Conservation (phyloP, 2,329 filamentous ascomycete genomes). For the Plenodomus lindquistii region DNA sequence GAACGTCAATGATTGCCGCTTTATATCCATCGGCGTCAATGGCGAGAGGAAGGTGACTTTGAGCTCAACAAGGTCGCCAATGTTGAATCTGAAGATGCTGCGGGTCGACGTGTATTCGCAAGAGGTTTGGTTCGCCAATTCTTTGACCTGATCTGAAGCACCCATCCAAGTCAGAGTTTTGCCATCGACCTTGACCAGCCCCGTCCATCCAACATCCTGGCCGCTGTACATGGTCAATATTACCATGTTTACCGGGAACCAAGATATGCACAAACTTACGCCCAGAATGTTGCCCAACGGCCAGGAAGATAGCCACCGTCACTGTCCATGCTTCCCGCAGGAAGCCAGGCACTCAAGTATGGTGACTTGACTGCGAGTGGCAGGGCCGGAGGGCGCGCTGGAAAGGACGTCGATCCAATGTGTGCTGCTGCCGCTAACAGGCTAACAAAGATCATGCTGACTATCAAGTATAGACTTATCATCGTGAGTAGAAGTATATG, state of each 20-base stretch:
- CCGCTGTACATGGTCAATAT: constrained; percentile 48
- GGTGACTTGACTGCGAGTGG: constrained; percentile 76
- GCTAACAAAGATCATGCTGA: constrained; percentile 21
- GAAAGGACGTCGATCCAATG: constrained; percentile 60
- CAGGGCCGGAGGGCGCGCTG: constrained; percentile 67
- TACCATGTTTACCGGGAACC: constrained; percentile 49
- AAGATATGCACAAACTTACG: constrained; percentile 40
- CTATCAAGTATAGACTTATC: constrained; percentile 25
- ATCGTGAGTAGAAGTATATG: background rate
- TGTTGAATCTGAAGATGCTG: constrained; percentile 70
- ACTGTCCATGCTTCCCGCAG: constrained; percentile 63
- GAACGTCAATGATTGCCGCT: constrained; percentile 69
- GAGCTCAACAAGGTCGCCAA: constrained; percentile 64
- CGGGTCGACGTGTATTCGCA: constrained; percentile 73
- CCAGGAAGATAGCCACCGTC: constrained; percentile 70
- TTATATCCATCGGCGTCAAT: constrained; percentile 67
- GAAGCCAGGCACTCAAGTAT: constrained; percentile 73
- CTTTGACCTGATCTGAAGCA: constrained; percentile 51
- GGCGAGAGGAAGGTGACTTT: constrained; percentile 73
- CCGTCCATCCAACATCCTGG: constrained; percentile 66
- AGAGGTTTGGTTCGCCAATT: constrained; percentile 61
- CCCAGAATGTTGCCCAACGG: constrained; percentile 71
- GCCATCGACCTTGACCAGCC: constrained; percentile 68
- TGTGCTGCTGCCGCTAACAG: constrained; percentile 7
- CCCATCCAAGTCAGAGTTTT: constrained; percentile 45